These are phyloP conservation scores for Talaromyces proteolyticus DNA, from an alignment of 495 filamentous ascomycete species.

Conservation along the genomic window DNA sequence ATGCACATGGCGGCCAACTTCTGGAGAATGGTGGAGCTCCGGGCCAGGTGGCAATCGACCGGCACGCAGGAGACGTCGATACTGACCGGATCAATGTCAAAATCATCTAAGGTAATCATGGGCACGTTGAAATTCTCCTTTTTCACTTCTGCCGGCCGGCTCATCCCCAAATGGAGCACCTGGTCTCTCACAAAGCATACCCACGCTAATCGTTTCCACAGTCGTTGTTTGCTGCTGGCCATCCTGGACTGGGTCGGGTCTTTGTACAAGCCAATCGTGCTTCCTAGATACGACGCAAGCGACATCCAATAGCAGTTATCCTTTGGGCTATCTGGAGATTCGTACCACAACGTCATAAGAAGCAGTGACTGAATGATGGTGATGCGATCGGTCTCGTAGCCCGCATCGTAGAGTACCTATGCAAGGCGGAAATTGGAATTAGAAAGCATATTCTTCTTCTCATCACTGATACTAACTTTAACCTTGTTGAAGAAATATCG, in stretches of 20 bases:
- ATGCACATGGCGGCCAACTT: background rate
- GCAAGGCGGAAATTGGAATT: background rate
- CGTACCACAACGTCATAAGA: conserved; percentile 74
- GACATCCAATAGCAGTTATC: conserved; percentile 19
- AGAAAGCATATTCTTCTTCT: background rate
- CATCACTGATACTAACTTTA: conserved; percentile 21
- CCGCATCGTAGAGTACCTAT: conserved; percentile 59
- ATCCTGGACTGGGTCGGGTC: background rate
- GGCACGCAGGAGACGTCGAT: background rate
- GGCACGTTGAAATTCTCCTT: conserved; percentile 1
- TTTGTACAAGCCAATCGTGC: background rate
- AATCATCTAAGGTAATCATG: conserved; percentile 1
- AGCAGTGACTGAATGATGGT: conserved; percentile 63
- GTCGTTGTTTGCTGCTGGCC: background rate
- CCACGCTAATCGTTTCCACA: background rate
- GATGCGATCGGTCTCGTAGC: conserved; percentile 63
- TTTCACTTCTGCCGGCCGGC: background rate
- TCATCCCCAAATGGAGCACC: background rate
- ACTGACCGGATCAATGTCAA: background rate
- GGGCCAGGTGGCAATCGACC: background rate
- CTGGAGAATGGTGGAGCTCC: background rate
- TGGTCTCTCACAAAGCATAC: conserved; percentile 2
- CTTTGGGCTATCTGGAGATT: conserved; percentile 69
- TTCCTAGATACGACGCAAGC: background rate
- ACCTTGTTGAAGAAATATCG: conserved; percentile 62